Base-by-base conservation (phyloP, 139 green algal species). In the Coelastrella sp. region DNA sequence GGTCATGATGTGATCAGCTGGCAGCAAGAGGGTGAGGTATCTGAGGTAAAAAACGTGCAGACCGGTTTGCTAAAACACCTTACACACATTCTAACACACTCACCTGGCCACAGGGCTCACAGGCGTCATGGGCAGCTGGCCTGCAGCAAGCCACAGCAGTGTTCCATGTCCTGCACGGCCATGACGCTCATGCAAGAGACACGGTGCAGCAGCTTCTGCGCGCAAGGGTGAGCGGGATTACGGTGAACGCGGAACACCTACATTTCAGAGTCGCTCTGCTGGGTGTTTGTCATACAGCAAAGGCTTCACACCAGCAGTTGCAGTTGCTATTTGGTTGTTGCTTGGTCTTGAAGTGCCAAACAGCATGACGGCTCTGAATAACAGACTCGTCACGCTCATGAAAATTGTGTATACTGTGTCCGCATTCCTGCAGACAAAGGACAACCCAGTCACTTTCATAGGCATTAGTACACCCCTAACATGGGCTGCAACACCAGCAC, bases 401-500 rank as follows among this genome's bases (percentile, higher is more conserved):
- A n/a, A n/a, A n/a, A n/a, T n/a, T n/a, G n/a, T n/a, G n/a, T n/a
- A n/a, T n/a, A n/a, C 11, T 5, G 7, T 60, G 74, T 58, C n/a
- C 22, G 19, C 3, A 20, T 64, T 0, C 7, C 64, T 87, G 81
- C 81, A 87, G 81, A 86, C 59, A 20, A 19, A 19, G 17, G 23
- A 23, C 5, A 54, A 19, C 5, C 68, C 68, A 32, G 66, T 88
- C 4, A 88, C 83, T 20, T 94, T 95, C 79, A 87, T 96, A 20
- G 94, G 75, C n/a, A 92, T 96, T 11, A 94, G 92, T 56, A 93
- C 86, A 13, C 93, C 93, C 0, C 88, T 95, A 56, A 91, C 93
- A 13, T 96, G 94, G 94, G 94, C 94, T 19, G 89, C 91, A 22
- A 96, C 93, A 8, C 93, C 89, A 19, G 86, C 91, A n/a, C 61